These are phyloP conservation scores for Mycosphaerella sp. DNA, from an alignment of 2,329 filamentous ascomycete species.

Conservation along the genomic window DNA sequence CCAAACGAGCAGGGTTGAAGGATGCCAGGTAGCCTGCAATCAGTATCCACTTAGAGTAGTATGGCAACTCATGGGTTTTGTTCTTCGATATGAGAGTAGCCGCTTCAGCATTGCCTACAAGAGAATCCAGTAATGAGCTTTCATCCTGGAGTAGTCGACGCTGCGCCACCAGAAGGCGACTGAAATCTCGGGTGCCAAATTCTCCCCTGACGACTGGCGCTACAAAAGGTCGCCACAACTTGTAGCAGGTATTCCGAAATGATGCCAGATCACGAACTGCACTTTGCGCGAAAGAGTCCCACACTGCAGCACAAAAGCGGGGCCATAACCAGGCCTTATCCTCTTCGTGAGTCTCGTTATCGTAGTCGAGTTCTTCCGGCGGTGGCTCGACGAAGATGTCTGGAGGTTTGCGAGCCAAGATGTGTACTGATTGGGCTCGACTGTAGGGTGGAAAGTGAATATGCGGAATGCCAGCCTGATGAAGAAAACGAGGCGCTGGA, in stretches of 20 bases:
- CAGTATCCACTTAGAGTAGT: slow-evolving; percentile 66
- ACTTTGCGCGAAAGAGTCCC: slow-evolving; percentile 77
- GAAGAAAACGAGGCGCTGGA: slow-evolving; percentile 63
- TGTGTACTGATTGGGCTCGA: slow-evolving; percentile 70
- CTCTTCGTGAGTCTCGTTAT: slow-evolving; percentile 45
- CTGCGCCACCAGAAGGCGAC: slow-evolving; percentile 68
- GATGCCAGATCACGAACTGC: slow-evolving; percentile 72
- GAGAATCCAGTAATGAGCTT: slow-evolving; percentile 59
- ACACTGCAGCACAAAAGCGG: slow-evolving; percentile 75
- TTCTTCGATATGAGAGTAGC: slow-evolving; percentile 14
- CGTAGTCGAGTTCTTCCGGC: slow-evolving; percentile 41
- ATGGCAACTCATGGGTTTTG: slow-evolving; percentile 52
- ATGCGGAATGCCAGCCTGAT: slow-evolving; percentile 64
- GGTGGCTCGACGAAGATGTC: slow-evolving; percentile 41
- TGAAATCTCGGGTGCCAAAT: slow-evolving; percentile 72
- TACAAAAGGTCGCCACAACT: slow-evolving; percentile 81
- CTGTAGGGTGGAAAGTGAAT: slow-evolving; percentile 80
- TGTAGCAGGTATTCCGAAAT: slow-evolving; percentile 62
- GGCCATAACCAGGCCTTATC: slow-evolving; percentile 67
- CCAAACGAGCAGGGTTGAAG: slow-evolving; percentile 69
- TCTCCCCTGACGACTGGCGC: slow-evolving; percentile 69
- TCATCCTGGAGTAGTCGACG: slow-evolving; percentile 68
- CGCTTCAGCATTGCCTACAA: slow-evolving; percentile 38
- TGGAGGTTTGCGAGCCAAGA: slow-evolving; percentile 56
- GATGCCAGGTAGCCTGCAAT: slow-evolving; percentile 75